Percentiles rank a stretch among this genome's conserved stretches.
These are phyloP conservation scores for Hura crepitans DNA, from an alignment of 441 rosid species.

Conservation along the genomic window DNA sequence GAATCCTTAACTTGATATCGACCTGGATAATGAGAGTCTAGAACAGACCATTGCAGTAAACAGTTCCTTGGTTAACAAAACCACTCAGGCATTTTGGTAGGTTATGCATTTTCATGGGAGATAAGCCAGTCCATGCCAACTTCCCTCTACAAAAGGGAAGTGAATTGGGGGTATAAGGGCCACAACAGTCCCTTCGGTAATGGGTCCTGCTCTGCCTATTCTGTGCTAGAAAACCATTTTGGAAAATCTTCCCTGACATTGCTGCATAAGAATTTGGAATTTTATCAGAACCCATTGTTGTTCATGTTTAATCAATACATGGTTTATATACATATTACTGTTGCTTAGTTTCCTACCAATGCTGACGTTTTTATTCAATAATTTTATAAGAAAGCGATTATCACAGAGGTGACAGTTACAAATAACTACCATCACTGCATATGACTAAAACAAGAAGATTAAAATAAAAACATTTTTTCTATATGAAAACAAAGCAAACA, in stretches of 20 bases:
- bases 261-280: slow-evolving; percentile 56
- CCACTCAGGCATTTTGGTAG: slow-evolving; percentile 49
- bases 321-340: not conserved
- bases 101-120: slow-evolving; percentile 64
- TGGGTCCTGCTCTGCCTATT: slow-evolving; percentile 65
- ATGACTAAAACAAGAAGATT: too few relatives aligned
- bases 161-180: slow-evolving; percentile 48
- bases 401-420: not conserved
- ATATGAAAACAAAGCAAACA: too few relatives aligned
- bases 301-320: slow-evolving; percentile 4
- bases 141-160: slow-evolving; percentile 78
- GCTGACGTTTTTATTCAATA: not conserved
- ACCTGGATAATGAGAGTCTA: slow-evolving; percentile 59
- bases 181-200: slow-evolving; percentile 50
- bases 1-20: slow-evolving; percentile 29
- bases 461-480: too few relatives aligned
- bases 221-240: slow-evolving; percentile 73
- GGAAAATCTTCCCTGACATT: slow-evolving; percentile 73
- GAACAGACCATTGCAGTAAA: slow-evolving; percentile 97
- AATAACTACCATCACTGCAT: not conserved
- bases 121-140: slow-evolving; percentile 63
- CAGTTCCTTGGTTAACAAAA: slow-evolving; percentile 50
- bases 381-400: not conserved
- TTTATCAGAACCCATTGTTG: slow-evolving; percentile 36
- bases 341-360: not conserved